A percentile compares a stretch with the other conserved stretches of the same genome.
Conservation (phyloP, 345 rosid genomes). For the Rhodamnia argentea region DNA sequence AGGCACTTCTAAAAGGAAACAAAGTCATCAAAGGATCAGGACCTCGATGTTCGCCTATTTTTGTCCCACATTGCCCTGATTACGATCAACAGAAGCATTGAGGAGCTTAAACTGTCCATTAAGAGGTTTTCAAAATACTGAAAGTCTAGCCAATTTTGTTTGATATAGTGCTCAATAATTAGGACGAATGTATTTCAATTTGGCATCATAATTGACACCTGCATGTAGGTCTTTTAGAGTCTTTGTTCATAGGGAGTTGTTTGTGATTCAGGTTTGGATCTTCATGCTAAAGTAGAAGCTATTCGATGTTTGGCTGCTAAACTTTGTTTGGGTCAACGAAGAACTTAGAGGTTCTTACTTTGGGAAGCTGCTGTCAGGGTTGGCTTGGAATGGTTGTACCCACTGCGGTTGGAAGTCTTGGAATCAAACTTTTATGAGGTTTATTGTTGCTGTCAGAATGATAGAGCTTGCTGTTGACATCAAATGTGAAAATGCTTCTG, state of each 20-base stretch:
- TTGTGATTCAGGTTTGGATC: neutral
- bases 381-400: neutral
- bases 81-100: no score
- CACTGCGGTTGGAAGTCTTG: neutral
- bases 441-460: neutral
- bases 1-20: neutral
- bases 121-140: no score
- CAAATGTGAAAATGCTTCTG: neutral
- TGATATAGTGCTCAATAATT: neutral
- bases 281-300: neutral
- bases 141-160: no score
- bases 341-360: neutral
- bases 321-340: neutral
- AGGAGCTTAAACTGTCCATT: no score
- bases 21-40: neutral
- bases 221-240: neutral
- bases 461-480: neutral
- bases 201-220: neutral
- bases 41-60: neutral
- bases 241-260: neutral
- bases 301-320: neutral
- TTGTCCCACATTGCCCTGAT: no score
- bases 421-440: neutral
- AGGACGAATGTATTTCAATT: neutral
- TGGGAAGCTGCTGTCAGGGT: neutral